These are phyloP conservation scores for Trypethelium eluteriae DNA, from an alignment of 495 filamentous ascomycete species.

Conservation along the genomic window DNA sequence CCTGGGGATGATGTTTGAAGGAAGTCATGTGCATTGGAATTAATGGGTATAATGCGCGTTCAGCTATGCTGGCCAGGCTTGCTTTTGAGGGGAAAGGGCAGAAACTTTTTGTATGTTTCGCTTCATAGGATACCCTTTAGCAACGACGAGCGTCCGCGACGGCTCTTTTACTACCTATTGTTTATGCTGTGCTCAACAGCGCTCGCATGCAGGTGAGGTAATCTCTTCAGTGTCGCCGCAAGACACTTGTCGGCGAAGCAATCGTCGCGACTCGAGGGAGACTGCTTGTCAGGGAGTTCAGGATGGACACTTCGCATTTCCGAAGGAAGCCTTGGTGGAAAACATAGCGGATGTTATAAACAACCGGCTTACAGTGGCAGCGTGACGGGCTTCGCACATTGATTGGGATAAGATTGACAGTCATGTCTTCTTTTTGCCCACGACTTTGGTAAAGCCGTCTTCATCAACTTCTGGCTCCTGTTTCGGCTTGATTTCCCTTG, in stretches of 20 bases:
- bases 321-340: too few relatives aligned
- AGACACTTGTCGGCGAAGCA: too few relatives aligned
- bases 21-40: not conserved
- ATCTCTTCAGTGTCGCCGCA: too few relatives aligned
- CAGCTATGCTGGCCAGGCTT: not conserved
- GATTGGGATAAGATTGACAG: not conserved
- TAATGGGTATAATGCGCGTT: conserved; percentile 3
- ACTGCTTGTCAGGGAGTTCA: too few relatives aligned
- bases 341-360: too few relatives aligned
- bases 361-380: not conserved
- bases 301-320: too few relatives aligned
- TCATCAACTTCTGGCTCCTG: conserved; percentile 75
- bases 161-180: not conserved
- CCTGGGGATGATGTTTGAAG: not conserved
- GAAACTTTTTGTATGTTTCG: not conserved
- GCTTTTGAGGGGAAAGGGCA: not conserved
- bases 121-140: conserved; percentile 11
- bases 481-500: conserved; percentile 49
- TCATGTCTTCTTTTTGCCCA: conserved; percentile 60
- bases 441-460: conserved; percentile 88
- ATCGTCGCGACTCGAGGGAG: too few relatives aligned
- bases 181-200: not conserved
- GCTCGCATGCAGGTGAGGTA: too few relatives aligned
- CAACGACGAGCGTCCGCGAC: not conserved
- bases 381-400: not conserved